phyloP scores from a whole-genome alignment of 1,139 yeast genomes.

The Meyerozyma guilliermondii region DNA sequence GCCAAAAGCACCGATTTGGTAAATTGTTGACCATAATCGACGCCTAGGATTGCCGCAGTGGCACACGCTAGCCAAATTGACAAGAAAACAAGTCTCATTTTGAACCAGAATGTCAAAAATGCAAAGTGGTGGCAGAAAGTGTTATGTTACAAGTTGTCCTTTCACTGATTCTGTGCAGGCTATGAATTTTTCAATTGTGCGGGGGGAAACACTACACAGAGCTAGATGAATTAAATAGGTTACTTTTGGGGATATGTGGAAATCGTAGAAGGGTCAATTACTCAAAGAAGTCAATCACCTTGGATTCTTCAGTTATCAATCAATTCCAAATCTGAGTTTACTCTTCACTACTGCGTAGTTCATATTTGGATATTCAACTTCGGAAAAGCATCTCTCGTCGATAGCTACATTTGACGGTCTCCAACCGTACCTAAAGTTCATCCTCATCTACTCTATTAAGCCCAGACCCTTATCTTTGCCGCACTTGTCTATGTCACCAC shows the following conservation, averaged over 20 bases:
- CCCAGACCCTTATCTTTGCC: background rate
- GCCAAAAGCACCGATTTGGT: constrained; percentile 87
- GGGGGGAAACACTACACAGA: background rate
- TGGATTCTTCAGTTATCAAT: too few species aligned
- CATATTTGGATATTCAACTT: too few species aligned
- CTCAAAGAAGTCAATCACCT: too few species aligned
- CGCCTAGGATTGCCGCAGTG: constrained; percentile 68
- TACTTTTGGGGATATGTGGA: too few species aligned
- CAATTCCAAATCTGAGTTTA: too few species aligned
- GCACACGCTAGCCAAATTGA: constrained; percentile 10
- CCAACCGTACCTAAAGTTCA: background rate
- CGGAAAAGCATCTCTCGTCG: too few species aligned
- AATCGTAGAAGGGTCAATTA: too few species aligned
- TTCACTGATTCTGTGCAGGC: background rate
- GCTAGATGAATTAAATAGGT: background rate
- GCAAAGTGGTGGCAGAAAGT: background rate
- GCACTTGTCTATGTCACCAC: background rate
- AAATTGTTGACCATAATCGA: constrained; percentile 87
- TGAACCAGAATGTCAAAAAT: background rate
- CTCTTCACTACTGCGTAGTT: too few species aligned
- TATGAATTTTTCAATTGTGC: background rate
- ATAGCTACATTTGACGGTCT: too few species aligned
- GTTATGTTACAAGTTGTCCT: background rate
- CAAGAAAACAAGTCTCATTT: constrained; percentile 10
- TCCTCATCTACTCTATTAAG: background rate